Evolutionary conservation across 257 asterid species (phyloP), one percentile per base, ranked within the genome.

Genomic region (Nicotiana noctiflora): DNA sequence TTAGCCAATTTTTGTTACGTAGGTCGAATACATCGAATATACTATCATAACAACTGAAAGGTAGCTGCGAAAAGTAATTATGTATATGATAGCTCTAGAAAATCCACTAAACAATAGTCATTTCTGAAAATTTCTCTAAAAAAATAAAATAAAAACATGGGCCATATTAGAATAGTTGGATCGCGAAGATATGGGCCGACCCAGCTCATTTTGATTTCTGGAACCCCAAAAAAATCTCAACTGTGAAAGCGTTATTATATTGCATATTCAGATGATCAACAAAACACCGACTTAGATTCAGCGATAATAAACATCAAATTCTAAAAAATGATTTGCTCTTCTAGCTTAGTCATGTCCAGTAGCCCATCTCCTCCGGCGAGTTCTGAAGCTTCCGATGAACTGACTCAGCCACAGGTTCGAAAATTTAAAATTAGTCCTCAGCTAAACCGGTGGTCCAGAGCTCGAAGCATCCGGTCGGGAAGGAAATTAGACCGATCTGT

Each of bases 381-480:
- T 52, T 84, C 88, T 53, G 83, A 75, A 25, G 67, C 86, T 51
- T 53, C 85, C 18, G 83, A 90, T 34, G 74, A 77, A 25, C 76
- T 90, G 14, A 56, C 90, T 23, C 81, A 82, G 23, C 67, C 87
- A 4, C 90, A 67, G 61, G 17, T 88, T 4, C 92, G 92, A 68
- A 86, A 79, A 77, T 56, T 88, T 84, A 90, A 87, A 81, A 15
- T 89, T 13, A 93, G 97, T 79, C 96, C 97, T 61, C 98, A 89
- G 89, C 87, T 95, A 31, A 93, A 81, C 88, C 97, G 94, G 14
- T 93, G 99, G 99, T 91, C 98, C 80, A 86, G 97, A 84, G 99
- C 97, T 78, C 97, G 98, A 40, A 84, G 93, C 72, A 83, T 95
- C 17, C 90, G 99, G 29, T 92, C 98, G 23, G 97, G 99, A 52